Conservation (phyloP, 176 grass and related monocot genomes). For the Carex kokanica region DNA sequence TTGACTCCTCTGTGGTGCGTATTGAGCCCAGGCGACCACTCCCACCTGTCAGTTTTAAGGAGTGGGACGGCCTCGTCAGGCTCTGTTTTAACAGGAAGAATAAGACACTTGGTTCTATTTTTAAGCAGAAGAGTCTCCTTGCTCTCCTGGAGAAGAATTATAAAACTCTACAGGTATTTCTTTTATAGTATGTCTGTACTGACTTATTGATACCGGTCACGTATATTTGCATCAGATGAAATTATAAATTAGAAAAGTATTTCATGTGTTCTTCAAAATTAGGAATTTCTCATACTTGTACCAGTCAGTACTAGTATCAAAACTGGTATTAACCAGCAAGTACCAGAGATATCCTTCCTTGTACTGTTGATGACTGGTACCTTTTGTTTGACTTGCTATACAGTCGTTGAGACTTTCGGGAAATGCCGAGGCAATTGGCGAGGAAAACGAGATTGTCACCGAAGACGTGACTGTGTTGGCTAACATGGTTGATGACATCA, state of each 20-base stretch:
- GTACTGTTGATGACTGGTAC: not conserved
- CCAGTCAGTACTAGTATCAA: not conserved
- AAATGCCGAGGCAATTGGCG: slow-evolving; percentile 32
- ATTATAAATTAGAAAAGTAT: not conserved
- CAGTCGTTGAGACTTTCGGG: slow-evolving; percentile 60
- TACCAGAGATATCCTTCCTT: not conserved
- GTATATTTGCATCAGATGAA: not conserved
- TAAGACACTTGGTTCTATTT: slow-evolving; percentile 75
- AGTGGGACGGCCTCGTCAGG: slow-evolving; percentile 82
- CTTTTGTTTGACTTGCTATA: slow-evolving; percentile 26
- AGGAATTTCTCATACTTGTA: not conserved
- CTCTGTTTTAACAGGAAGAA: slow-evolving; percentile 85
- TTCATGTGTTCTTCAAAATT: not conserved
- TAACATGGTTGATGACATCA: slow-evolving; percentile 81
- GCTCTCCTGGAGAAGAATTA: slow-evolving; percentile 91
- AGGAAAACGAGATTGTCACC: slow-evolving; percentile 33
- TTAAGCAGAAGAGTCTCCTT: slow-evolving; percentile 73
- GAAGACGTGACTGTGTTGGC: slow-evolving; percentile 63
- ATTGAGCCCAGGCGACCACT: slow-evolving; percentile 83
- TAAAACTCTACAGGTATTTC: slow-evolving; percentile 43
- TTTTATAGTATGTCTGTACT: not conserved
- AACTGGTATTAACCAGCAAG: not conserved
- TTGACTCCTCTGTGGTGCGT: slow-evolving; percentile 86
- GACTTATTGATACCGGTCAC: not conserved
- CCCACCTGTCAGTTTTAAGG: slow-evolving; percentile 83